Base-by-base conservation (phyloP, 2,329 filamentous ascomycete genomes). In the Colletotrichum sp. region DNA sequence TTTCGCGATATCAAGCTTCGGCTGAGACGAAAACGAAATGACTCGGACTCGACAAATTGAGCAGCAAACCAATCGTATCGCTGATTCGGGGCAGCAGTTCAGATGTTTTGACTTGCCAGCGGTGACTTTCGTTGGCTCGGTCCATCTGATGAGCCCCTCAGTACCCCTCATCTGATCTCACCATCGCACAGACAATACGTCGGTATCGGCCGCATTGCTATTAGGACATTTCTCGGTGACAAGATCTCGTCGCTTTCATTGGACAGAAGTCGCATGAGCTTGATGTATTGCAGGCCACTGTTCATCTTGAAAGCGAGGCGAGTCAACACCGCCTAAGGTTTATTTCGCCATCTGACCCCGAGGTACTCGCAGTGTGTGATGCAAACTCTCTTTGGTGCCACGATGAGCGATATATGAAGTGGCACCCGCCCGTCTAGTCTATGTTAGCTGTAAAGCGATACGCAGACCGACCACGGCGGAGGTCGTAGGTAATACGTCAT, bases 21-120 rank as follows among this genome's bases (percentile, higher is more conserved):
- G 29, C 47, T 72, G 70, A 72, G 58, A 62, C 70, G 47, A 62
- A 16, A 47, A 24, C 58, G 58, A 64, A 72, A 64, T 58, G 27
- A 55, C 15, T 33, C 21, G 21, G 15, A 21, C 13, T 24, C 34
- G 18, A n/a, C 61, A 24, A 36, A 63, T 29, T 8, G 31, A n/a
- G n/a, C 36, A n/a, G 29, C 0, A 21, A 24, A 13, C n/a, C 61
- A 16, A 47, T 29, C 59, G 21, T 33, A 62, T 34, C 31, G 6
- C 29, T 59, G 1, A 33, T 21, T 59, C 27, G 29, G 5, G 1
- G 18, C n/a, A 59, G 33, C 6, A 21, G 16, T 21, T 33, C 29
- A 59, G n/a, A 59, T 34, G 16, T 29, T 33, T 31, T 33, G 57
- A 33, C 57, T n/a, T 12, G 27, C 31, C 34, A 38, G 38, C 38